Conservation (phyloP, 352 stramenopile species). For the Globisporangium apiculatum region DNA sequence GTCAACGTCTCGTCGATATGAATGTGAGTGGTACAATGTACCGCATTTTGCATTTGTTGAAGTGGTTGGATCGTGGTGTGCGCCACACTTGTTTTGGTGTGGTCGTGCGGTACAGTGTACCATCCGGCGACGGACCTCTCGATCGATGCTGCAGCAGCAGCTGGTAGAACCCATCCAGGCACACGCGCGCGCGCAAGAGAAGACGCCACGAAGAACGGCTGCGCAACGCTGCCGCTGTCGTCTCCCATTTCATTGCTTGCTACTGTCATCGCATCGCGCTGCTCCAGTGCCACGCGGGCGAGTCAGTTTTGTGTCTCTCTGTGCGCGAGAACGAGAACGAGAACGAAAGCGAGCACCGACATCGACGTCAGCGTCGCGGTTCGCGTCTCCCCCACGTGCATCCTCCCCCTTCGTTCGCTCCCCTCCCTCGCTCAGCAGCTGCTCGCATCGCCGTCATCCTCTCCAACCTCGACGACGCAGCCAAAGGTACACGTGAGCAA, state of each 20-base stretch:
- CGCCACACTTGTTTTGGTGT: background rate
- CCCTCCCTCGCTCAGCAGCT: background rate
- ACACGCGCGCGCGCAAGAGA: no score
- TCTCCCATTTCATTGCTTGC: no score
- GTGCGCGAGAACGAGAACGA: background rate
- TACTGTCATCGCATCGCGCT: no score
- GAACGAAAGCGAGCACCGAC: background rate
- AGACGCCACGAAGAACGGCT: background rate
- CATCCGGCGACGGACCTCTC: slow-evolving; percentile 1
- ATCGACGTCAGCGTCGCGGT: background rate
- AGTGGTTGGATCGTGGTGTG: background rate
- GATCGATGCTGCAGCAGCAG: background rate
- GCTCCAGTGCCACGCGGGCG: no score
- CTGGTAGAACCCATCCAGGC: no score
- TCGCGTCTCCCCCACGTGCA: no score
- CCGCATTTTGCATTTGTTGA: background rate
- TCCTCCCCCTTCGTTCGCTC: background rate
- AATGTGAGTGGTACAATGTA: no score
- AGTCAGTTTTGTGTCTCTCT: no score
- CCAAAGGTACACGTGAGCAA: background rate
- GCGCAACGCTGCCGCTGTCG: background rate
- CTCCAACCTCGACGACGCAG: no score
- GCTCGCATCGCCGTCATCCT: no score
- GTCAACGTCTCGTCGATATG: no score
- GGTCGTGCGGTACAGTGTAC: slow-evolving; percentile 2